Evolutionary conservation across 192 early-diverging fungal genomes (phyloP).

Genomic region (Coemansia sp.): DNA sequence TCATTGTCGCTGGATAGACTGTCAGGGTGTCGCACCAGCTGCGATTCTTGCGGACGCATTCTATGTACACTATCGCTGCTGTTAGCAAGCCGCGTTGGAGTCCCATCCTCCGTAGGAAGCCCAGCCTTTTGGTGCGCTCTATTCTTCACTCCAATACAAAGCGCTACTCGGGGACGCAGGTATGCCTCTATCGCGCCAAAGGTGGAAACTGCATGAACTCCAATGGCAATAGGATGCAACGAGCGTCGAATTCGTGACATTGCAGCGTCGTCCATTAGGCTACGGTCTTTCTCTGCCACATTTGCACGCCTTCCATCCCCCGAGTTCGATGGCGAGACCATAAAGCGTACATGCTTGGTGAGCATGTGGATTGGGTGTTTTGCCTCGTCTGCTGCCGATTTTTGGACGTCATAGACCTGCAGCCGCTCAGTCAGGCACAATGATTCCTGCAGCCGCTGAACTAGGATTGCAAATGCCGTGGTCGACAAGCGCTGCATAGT

Average conservation of each 20-base stretch:
- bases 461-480: slow-evolving; percentile 56
- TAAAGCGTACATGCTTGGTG: slow-evolving; percentile 72
- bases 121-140: not conserved
- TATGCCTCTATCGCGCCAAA: slow-evolving; percentile 81
- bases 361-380: slow-evolving; percentile 64
- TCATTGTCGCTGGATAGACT: not conserved
- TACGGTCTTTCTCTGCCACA: not conserved
- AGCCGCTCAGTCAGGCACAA: slow-evolving; percentile 64
- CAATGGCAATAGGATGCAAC: slow-evolving; percentile 60
- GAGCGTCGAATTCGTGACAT: slow-evolving; percentile 25
- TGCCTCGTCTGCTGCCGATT: slow-evolving; percentile 34
- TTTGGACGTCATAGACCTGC: slow-evolving; percentile 62
- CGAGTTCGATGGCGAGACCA: slow-evolving; percentile 57
- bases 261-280: slow-evolving; percentile 5
- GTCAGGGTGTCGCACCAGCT: slow-evolving; percentile 6
- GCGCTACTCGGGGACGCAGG: slow-evolving; percentile 62
- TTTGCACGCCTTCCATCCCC: too few relatives aligned
- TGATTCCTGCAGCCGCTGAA: slow-evolving; percentile 69
- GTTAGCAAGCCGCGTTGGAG: not conserved
- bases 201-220: slow-evolving; percentile 83
- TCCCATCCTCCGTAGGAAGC: not conserved
- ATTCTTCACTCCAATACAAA: slow-evolving; percentile 5
- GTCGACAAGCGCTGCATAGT: not conserved
- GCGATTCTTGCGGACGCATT: slow-evolving; percentile 13
- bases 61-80: slow-evolving; percentile 1